These are phyloP conservation scores for Suillus lakei DNA, from an alignment of 768 basidiomycete species.

Conservation along the genomic window DNA sequence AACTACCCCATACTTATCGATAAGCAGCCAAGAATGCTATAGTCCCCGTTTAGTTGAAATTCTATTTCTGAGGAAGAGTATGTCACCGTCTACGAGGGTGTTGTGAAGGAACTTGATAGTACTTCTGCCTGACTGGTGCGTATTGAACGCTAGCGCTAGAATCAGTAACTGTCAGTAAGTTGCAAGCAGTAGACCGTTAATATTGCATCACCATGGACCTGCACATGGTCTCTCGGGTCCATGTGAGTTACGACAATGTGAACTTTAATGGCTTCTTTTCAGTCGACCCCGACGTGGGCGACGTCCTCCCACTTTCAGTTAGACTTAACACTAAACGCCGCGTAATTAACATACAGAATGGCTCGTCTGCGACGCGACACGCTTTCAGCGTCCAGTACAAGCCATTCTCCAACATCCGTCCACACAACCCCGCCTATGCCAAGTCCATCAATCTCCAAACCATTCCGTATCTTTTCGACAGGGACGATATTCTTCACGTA, in stretches of 20 bases:
- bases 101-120: no score
- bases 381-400: background rate
- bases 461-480: slow-evolving; percentile 77
- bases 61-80: background rate
- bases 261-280: slow-evolving; percentile 5
- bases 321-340: slow-evolving; percentile 3
- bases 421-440: slow-evolving; percentile 18
- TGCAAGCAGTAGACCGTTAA: no score
- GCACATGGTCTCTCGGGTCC: background rate
- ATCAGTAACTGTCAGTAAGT: background rate
- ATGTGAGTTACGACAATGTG: background rate
- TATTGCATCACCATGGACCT: background rate
- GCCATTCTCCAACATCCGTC: slow-evolving; percentile 5
- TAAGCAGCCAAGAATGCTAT: background rate
- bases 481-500: slow-evolving; percentile 84
- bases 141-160: background rate
- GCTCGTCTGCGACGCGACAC: slow-evolving; percentile 34
- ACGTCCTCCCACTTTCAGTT: slow-evolving; percentile 2
- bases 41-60: background rate
- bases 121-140: background rate
- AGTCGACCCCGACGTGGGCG: slow-evolving; percentile 3
- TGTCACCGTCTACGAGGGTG: no score
- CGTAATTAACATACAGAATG: slow-evolving; percentile 18
- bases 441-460: slow-evolving; percentile 26
- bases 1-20: background rate